Conservation (phyloP, 371 early-diverging fungal species). For the Actinomucor elegans region DNA sequence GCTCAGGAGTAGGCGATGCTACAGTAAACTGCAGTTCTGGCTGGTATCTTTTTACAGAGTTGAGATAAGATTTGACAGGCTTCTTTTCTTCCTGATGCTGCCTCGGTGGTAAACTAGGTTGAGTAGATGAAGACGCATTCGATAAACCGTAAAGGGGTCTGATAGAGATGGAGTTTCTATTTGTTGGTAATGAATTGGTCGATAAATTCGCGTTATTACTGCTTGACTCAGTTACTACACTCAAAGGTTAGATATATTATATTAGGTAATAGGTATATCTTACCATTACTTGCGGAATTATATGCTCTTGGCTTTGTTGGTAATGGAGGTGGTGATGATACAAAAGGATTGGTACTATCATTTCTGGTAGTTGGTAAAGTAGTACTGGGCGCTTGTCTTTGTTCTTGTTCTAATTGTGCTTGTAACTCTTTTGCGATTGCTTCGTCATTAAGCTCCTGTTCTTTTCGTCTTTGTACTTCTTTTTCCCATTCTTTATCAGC, state of each 20-base stretch:
- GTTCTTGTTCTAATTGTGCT: constrained; percentile 20
- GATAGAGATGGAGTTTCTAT: no score
- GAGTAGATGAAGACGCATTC: not conserved
- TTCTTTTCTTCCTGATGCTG: not conserved
- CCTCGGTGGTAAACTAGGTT: constrained; percentile 7
- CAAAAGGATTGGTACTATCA: not conserved
- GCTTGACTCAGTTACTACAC: no score
- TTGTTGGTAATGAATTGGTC: not conserved
- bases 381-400: not conserved
- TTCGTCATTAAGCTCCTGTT: constrained; percentile 28
- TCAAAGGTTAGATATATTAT: no score
- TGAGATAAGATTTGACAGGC: constrained; percentile 1
- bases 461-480: constrained; percentile 15
- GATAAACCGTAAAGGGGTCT: not conserved
- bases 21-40: constrained; percentile 4
- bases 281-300: constrained; percentile 1
- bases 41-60: not conserved
- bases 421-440: constrained; percentile 29
- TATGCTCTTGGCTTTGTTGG: constrained; percentile 26
- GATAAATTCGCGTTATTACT: not conserved
- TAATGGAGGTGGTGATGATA: constrained; percentile 23
- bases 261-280: no score
- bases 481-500: constrained; percentile 27
- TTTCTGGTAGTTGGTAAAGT: not conserved
- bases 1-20: constrained; percentile 1